Base-by-base conservation (phyloP, 352 stramenopile species). In the Globisporangium polare region DNA sequence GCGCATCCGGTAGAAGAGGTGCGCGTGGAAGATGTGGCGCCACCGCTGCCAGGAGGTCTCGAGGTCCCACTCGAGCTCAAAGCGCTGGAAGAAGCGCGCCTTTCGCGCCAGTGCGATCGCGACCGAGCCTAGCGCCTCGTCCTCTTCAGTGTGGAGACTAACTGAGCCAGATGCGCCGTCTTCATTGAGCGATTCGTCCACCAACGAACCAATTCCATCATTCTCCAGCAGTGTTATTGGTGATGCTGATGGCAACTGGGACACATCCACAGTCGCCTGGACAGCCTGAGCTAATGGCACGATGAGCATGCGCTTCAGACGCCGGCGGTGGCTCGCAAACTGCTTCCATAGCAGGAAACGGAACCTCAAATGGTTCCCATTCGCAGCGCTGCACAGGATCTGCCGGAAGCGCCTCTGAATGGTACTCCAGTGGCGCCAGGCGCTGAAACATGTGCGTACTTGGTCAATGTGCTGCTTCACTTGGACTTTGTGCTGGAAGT, bases 1-100 rank as follows among this genome's bases (percentile, higher is more conserved):
- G 7, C 77, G 77, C 37, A 91, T 73, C 0, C 81, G 70, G 53
- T 78, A 78, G 58, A 89, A 91, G 22, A 89, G 58, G 24, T 73
- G 56, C 2, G 81, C 77, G 56, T 91, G 81, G 54, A 88, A 91
- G 31, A 73, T 52, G 39, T 78, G 74, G 5, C 81, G 69, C 79
- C 81, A 91, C 1, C 73, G 71, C 50, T 75, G 72, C 81, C 81
- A 91, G 9, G 72, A 63, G 33, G 62, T 59, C 8, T 56, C 53
- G 15, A 73, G 31, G 15, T 83, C 64, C 75, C 77, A 90, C 7
- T 63, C 62, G 45, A 84, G 37, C 9, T 75, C 56, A 7, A 80
- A 78, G 18, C 67, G 77, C 60, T 90, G 78, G n/a, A 90, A 63
- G 20, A 70, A 46, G 0, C 77, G 77, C 26, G 78, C 71, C 63